Evolutionary conservation across 495 filamentous ascomycete genomes (phyloP).

Genomic region (Jackrogersella multiformis): DNA sequence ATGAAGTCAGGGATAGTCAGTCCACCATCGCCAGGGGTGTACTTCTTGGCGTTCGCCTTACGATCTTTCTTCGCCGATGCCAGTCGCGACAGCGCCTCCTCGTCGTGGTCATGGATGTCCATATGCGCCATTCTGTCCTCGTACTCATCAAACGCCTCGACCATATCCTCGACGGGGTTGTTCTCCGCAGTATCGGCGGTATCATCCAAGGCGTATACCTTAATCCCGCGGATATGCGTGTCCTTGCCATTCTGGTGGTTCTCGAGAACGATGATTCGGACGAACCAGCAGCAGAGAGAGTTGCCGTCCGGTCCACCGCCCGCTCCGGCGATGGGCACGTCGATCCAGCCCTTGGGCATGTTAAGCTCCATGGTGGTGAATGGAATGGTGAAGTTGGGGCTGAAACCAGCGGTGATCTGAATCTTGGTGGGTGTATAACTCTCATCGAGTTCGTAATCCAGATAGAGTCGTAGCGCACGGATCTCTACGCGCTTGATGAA

Average conservation of each 20-base stretch:
- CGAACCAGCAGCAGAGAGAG: slow-evolving; percentile 82
- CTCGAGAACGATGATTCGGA: slow-evolving; percentile 87
- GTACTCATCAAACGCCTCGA: slow-evolving; percentile 41
- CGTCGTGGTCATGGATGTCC: slow-evolving; percentile 45
- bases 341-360: slow-evolving; percentile 87
- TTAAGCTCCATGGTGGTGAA: slow-evolving; percentile 82
- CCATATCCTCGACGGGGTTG: slow-evolving; percentile 45
- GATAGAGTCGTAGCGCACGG: slow-evolving; percentile 81
- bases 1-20: slow-evolving; percentile 54
- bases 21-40: slow-evolving; percentile 44
- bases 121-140: slow-evolving; percentile 27
- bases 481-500: slow-evolving; percentile 94
- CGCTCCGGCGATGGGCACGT: slow-evolving; percentile 78
- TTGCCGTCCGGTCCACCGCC: slow-evolving; percentile 68
- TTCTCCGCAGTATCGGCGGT: slow-evolving; percentile 44
- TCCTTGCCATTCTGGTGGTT: slow-evolving; percentile 99
- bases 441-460: slow-evolving; percentile 92
- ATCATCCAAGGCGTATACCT: slow-evolving; percentile 84
- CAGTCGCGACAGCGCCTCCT: slow-evolving; percentile 36
- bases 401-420: slow-evolving; percentile 83
- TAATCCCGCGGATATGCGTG: slow-evolving; percentile 92
- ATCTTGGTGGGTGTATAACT: slow-evolving; percentile 97
- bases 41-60: slow-evolving; percentile 40
- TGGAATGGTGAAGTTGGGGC: slow-evolving; percentile 84
- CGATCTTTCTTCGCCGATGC: slow-evolving; percentile 21